A percentile compares a stretch with the other conserved stretches of the same genome.
Evolutionary conservation across 2,329 filamentous ascomycete species (phyloP).

Genomic region (Diaporthe humulicola): DNA sequence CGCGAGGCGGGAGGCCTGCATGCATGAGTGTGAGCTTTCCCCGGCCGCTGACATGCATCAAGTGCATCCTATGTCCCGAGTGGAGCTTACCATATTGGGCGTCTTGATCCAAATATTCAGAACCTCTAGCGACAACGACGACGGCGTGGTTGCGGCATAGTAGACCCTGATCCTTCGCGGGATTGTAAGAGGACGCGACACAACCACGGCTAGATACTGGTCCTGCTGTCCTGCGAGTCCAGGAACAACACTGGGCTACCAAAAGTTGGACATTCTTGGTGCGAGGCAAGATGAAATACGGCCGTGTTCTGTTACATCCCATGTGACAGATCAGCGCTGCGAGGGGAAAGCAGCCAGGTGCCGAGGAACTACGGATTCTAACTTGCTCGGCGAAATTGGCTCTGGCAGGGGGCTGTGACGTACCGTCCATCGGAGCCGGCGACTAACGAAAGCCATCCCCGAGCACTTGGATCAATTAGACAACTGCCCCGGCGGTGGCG

Average conservation of each 20-base stretch:
- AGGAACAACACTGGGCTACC: background rate
- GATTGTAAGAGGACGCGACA: background rate
- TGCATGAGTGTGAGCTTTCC: slow-evolving; percentile 14
- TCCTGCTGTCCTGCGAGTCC: background rate
- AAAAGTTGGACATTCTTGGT: slow-evolving; percentile 6
- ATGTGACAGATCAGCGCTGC: slow-evolving; percentile 14
- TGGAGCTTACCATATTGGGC: slow-evolving; percentile 24
- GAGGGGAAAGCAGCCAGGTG: slow-evolving; percentile 7
- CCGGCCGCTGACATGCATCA: background rate
- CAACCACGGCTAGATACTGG: background rate
- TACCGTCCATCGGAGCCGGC: slow-evolving; percentile 16
- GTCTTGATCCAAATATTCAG: background rate
- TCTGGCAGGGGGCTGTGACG: slow-evolving; percentile 16
- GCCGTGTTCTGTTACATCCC: slow-evolving; percentile 3
- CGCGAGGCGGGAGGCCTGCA: slow-evolving; percentile 32
- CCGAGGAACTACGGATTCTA: slow-evolving; percentile 4
- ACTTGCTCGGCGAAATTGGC: background rate
- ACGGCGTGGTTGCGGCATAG: slow-evolving; percentile 5
- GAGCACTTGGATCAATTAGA: slow-evolving; percentile 4
- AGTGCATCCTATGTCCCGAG: background rate
- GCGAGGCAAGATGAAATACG: background rate
- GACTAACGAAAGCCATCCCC: slow-evolving; percentile 5
- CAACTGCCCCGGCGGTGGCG: background rate
- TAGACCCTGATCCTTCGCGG: background rate
- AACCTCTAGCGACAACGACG: slow-evolving; percentile 5